Percentiles rank a stretch among this genome's conserved stretches.
These are phyloP conservation scores for Ceratocystis ficicola DNA, from an alignment of 2,329 filamentous ascomycete genomes.

Conservation along the genomic window DNA sequence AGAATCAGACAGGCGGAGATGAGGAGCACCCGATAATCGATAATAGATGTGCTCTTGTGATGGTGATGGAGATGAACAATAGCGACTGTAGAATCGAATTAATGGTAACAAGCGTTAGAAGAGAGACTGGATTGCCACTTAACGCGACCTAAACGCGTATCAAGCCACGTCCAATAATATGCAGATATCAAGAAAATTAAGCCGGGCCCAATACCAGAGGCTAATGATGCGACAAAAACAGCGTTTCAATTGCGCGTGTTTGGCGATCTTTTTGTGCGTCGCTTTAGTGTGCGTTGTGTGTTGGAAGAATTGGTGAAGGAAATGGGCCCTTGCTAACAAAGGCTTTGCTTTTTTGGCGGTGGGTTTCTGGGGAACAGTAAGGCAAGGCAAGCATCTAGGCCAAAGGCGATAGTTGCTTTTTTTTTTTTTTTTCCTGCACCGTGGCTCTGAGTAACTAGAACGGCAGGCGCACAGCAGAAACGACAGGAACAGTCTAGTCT, in stretches of 20 bases:
- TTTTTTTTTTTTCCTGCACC: slow-evolving; percentile 3
- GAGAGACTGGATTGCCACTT: slow-evolving; percentile 15
- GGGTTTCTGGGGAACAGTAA: background rate
- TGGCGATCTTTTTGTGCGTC: background rate
- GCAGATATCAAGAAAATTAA: background rate
- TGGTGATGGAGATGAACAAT: background rate
- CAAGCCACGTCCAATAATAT: background rate
- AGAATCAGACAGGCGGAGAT: too few relatives aligned
- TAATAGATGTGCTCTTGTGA: background rate
- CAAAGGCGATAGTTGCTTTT: slow-evolving; percentile 8
- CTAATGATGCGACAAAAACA: background rate
- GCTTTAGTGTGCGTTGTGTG: background rate
- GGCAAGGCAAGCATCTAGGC: background rate
- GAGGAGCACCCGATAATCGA: background rate
- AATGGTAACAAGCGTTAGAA: slow-evolving; percentile 3
- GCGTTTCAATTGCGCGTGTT: slow-evolving; percentile 1
- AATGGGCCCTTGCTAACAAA: slow-evolving; percentile 11
- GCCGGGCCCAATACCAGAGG: background rate
- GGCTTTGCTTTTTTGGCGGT: background rate
- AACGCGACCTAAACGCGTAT: slow-evolving; percentile 17
- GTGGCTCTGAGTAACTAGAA: background rate
- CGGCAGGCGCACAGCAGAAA: background rate
- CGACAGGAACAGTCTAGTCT: background rate
- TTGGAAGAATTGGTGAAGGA: slow-evolving; percentile 3
- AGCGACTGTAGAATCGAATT: background rate